These are phyloP conservation scores for Neurospora sp. DNA, from an alignment of 2,329 filamentous ascomycete species.

Conservation along the genomic window DNA sequence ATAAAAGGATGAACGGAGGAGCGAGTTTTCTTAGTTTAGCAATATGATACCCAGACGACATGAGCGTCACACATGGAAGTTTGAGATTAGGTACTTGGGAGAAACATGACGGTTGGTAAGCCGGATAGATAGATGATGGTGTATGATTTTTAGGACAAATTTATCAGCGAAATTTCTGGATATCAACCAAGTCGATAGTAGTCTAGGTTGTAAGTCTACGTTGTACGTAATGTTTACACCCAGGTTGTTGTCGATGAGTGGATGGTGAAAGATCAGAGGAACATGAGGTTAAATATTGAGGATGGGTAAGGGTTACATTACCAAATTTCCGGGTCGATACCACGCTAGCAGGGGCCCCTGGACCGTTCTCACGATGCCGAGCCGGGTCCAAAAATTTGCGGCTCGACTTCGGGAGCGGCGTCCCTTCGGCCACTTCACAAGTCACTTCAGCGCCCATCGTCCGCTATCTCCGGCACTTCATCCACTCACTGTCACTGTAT, in stretches of 20 bases:
- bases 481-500: not conserved
- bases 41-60: slow-evolving; percentile 6
- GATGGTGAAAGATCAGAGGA: not conserved
- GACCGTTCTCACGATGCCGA: not conserved
- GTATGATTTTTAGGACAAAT: not conserved
- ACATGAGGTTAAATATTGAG: not conserved
- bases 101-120: not conserved
- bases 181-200: not conserved
- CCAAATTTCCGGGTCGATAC: not conserved
- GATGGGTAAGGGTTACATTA: not conserved
- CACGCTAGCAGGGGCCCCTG: slow-evolving; percentile 4
- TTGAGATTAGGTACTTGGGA: not conserved
- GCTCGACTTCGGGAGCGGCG: not conserved
- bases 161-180: not conserved
- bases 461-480: not conserved
- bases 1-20: not conserved
- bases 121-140: not conserved
- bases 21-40: not conserved
- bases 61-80: not conserved
- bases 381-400: slow-evolving; percentile 3
- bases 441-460: not conserved
- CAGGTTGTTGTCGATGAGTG: not conserved
- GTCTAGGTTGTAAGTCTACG: not conserved
- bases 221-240: not conserved
- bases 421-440: not conserved